Base-by-base conservation (phyloP, 257 asterid genomes). In the Hygrophila difformis region DNA sequence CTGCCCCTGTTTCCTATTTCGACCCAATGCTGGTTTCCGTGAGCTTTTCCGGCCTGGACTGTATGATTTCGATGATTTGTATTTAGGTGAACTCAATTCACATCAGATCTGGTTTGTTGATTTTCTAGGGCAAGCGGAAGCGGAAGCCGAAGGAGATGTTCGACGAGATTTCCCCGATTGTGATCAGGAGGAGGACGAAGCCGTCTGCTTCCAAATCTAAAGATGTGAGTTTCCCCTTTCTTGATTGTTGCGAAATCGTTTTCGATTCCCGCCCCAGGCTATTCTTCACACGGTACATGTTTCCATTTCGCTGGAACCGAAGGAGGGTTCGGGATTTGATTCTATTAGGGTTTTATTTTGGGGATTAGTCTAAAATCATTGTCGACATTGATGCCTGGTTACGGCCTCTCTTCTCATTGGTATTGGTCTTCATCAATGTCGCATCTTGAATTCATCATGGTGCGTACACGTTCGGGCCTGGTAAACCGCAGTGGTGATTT, bases 81-180 rank as follows among this genome's bases (percentile, higher is more conserved):
- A 11, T 13, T 3, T 19, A 12, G 56, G 35, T 12, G 2, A 24
- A 8, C 16, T 47, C 13, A 54, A 54, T 26, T 64, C 49, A 48
- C 41, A 40, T 47, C 59, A 49, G 76, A 76, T 79, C 78, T 76
- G 28, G 18, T 18, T 5, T 41, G 6, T 12, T 39, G 8, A 77
- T 40, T 35, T n/a, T 36, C 18, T 18, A 5, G 95, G 93, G 93
- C n/a, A 84, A 84, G 44, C 62, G 95, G 31, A 84, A 68, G 59
- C 66, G 95, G 74, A 80, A 75, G 69, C 93, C 84, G 0, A 84
- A 73, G 59, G 77, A 63, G 79, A 47, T 74, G 39, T 53, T 50
- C 7, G 86, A 75, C 53, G 77, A 72, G 67, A 55, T 68, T 57
- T 63, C 81, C 9, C 55, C 71, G 9, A 26, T 75, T 55, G 1